Base-by-base conservation (phyloP, 306 rosid species). In the Casuarina glauca region DNA sequence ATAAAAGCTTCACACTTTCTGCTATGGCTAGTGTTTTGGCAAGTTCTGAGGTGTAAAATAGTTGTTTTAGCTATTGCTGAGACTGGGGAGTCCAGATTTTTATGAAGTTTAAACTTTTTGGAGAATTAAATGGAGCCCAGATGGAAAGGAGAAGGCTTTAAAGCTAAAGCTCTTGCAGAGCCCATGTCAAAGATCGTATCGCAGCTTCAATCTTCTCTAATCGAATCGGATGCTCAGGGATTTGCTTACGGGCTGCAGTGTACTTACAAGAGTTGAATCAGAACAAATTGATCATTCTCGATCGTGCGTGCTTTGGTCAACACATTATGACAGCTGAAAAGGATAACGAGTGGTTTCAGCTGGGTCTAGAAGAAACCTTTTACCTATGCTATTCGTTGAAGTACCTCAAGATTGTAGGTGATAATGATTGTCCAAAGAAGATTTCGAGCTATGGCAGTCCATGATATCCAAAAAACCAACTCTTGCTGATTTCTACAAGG, bases 121-220 rank as follows among this genome's bases (percentile, higher is more conserved):
- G 48, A 60, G 77, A 50, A 16, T 44, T 54, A 35, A 67, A 90
- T 93, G 93, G 89, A 83, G 38, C 89, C 91, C 4, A 87, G 94
- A 87, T 91, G 98, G 98, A 93, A 93, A 84, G 98, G 91, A 73
- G 88, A 89, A 36, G 88, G 82, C 36, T 84, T 90, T 60, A 93
- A 88, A 75, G 90, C 91, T 20, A 89, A 81, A 79, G 90, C 95
- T 17, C 81, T 85, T 16, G 85, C 82, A 41, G 91, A 89, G 63
- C 98, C 98, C 74, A 84, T 91, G 91, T 89, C 94, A 70, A 84
- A 78, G 57, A 82, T 86, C n/a, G 78, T 88, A 66, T 78, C 76
- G 50, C 76, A 87, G 58, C 93, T 93, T 64, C 91, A 83, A 72
- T 84, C 85, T 51, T 91, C 93, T 77, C 77, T 89, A 58, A 76